A percentile compares a stretch with the other conserved stretches of the same genome.
phyloP scores from a whole-genome alignment of 1,139 yeast species.

The Candida sanyaensis region DNA sequence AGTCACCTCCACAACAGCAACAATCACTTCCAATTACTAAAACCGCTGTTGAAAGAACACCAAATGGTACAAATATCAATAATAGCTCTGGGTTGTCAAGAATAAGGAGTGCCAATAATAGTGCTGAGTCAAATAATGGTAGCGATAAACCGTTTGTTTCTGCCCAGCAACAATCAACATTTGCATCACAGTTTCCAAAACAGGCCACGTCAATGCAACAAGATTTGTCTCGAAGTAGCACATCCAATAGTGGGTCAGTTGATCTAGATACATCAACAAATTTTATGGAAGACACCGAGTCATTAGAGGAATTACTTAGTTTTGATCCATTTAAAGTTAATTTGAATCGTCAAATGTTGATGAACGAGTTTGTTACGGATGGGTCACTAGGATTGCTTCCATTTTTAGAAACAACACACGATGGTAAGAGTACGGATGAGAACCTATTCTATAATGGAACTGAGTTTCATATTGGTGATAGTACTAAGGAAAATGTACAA shows the following conservation, averaged over 20 bases:
- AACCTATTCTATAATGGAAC: neutral
- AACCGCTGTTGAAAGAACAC: constrained; percentile 26
- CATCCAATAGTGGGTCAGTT: neutral
- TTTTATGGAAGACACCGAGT: constrained; percentile 19
- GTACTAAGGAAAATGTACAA: neutral
- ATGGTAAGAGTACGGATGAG: neutral
- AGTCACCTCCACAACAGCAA: constrained; percentile 3
- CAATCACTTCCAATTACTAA: constrained; percentile 24
- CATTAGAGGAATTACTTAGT: constrained; percentile 31
- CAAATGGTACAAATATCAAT: constrained; percentile 8
- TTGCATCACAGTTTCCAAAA: neutral
- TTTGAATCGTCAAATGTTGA: constrained; percentile 36
- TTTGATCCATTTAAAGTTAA: constrained; percentile 46
- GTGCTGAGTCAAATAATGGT: constrained; percentile 7
- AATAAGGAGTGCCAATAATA: constrained; percentile 7
- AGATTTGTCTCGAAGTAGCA: neutral
- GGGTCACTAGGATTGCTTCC: constrained; percentile 68
- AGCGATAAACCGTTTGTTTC: neutral
- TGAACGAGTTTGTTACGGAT: constrained; percentile 65
- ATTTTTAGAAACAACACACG: constrained; percentile 36
- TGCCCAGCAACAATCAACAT: neutral
- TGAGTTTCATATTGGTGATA: neutral
- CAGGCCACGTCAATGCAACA: neutral
- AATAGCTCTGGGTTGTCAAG: constrained; percentile 8
- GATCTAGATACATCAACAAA: neutral